Percentiles rank a stretch among this genome's conserved stretches.
Conservation (phyloP, 371 early-diverging fungal genomes). For the Mortierella polycephala region DNA sequence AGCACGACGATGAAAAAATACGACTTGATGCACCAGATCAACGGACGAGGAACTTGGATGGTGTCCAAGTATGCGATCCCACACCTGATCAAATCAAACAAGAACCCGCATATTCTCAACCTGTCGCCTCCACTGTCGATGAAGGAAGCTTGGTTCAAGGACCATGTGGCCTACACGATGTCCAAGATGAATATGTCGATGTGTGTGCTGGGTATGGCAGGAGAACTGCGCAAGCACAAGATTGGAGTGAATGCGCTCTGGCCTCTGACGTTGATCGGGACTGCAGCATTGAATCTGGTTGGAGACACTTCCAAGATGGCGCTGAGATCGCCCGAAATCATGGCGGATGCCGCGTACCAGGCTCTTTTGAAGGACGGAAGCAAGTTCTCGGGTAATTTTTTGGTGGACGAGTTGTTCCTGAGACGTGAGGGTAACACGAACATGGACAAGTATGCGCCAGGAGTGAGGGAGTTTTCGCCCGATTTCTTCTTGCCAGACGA, state of each 20-base stretch:
- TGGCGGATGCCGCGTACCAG: slow-evolving; percentile 84
- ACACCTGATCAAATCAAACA: slow-evolving; percentile 67
- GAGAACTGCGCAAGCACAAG: slow-evolving; percentile 71
- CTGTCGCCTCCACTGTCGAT: slow-evolving; percentile 79
- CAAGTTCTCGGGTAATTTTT: slow-evolving; percentile 77
- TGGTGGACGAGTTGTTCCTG: slow-evolving; percentile 79
- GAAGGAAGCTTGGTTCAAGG: slow-evolving; percentile 74
- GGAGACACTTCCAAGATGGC: slow-evolving; percentile 38
- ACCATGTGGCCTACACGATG: slow-evolving; percentile 80
- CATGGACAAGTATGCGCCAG: slow-evolving; percentile 74
- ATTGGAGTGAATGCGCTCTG: slow-evolving; percentile 86
- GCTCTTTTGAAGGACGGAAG: slow-evolving; percentile 64
- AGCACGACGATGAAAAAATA: slow-evolving; percentile 74
- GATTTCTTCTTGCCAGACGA: slow-evolving; percentile 78
- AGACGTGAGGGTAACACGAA: slow-evolving; percentile 73
- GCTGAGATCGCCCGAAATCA: slow-evolving; percentile 73
- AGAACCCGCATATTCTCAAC: slow-evolving; percentile 80
- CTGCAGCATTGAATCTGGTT: slow-evolving; percentile 75
- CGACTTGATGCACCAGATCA: slow-evolving; percentile 85
- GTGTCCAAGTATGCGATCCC: slow-evolving; percentile 78
- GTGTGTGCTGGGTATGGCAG: slow-evolving; percentile 78
- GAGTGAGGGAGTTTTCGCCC: slow-evolving; percentile 61
- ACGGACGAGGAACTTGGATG: slow-evolving; percentile 85
- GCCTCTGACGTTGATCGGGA: slow-evolving; percentile 82
- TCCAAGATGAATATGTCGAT: slow-evolving; percentile 83